Percentiles rank a stretch among this genome's conserved stretches.
Conservation (phyloP, 331 rosid species). For the Quercus phellos region DNA sequence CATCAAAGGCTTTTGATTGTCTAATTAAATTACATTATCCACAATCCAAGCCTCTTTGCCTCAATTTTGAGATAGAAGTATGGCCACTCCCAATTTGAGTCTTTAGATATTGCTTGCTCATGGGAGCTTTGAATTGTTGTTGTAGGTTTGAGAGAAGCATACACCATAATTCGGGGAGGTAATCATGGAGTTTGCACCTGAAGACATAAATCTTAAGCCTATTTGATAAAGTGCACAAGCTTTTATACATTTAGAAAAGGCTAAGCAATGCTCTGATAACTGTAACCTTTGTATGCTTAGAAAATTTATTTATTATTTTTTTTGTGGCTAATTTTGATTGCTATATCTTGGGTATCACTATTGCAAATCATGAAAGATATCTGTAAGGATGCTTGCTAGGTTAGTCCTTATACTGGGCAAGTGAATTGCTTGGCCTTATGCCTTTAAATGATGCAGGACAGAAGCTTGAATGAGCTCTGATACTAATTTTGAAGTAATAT, state of each 20-base stretch:
- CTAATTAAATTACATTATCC: neutral
- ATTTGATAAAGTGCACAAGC: too few relatives aligned
- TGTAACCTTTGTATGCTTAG: neutral
- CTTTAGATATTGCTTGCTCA: neutral
- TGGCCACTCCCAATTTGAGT: neutral
- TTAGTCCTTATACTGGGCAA: neutral
- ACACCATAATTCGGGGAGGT: neutral
- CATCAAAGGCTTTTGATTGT: neutral
- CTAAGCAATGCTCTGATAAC: neutral
- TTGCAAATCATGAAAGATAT: neutral
- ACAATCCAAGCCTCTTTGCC: neutral
- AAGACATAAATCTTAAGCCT: neutral
- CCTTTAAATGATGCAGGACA: neutral
- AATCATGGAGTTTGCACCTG: neutral
- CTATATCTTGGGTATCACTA: neutral
- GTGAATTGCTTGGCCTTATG: conserved; percentile 7
- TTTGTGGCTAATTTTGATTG: neutral
- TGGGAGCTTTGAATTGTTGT: neutral
- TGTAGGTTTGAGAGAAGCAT: neutral
- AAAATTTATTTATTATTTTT: neutral
- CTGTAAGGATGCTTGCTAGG: conserved; percentile 1
- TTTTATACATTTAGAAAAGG: too few relatives aligned
- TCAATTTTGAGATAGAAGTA: neutral
- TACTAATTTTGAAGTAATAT: too few relatives aligned
- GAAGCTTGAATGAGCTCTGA: too few relatives aligned